Percentiles rank a stretch among this genome's conserved stretches.
phyloP scores from a whole-genome alignment of 2,329 filamentous ascomycete genomes.

The Fusarium devonianum region DNA sequence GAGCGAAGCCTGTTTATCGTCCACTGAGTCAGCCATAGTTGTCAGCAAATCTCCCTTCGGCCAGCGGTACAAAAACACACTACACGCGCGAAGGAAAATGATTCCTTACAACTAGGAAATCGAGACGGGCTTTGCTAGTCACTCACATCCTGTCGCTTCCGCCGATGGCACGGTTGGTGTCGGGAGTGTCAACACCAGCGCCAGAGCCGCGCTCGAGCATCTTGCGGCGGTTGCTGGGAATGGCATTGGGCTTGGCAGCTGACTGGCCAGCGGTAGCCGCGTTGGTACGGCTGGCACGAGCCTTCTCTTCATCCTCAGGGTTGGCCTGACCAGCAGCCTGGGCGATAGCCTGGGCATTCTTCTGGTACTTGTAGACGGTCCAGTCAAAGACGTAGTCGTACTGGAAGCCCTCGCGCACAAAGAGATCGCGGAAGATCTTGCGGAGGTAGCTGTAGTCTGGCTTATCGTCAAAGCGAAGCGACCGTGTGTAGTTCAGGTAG shows the following conservation, averaged over 20 bases:
- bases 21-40: slow-evolving; percentile 83
- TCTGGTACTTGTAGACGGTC: slow-evolving; percentile 99
- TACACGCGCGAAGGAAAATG: slow-evolving; percentile 78
- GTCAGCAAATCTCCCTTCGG: slow-evolving; percentile 75
- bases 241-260: slow-evolving; percentile 73
- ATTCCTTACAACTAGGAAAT: slow-evolving; percentile 77
- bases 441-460: slow-evolving; percentile 99
- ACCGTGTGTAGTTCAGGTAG: slow-evolving; percentile 99
- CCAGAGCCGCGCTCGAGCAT: slow-evolving; percentile 74
- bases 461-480: slow-evolving; percentile 99
- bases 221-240: slow-evolving; percentile 82
- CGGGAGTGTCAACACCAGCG: slow-evolving; percentile 69
- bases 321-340: slow-evolving; percentile 74
- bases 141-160: slow-evolving; percentile 98
- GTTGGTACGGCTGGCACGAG: slow-evolving; percentile 70
- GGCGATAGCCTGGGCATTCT: slow-evolving; percentile 95
- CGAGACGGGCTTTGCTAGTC: slow-evolving; percentile 57
- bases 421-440: slow-evolving; percentile 99
- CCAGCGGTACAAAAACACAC: slow-evolving; percentile 76
- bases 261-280: slow-evolving; percentile 70
- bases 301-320: slow-evolving; percentile 80
- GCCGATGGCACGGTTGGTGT: slow-evolving; percentile 77
- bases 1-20: slow-evolving; percentile 85
- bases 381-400: slow-evolving; percentile 99
- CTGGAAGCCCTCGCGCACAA: slow-evolving; percentile 98